Evolutionary conservation across 176 grass and related monocot species (phyloP), one percentile per base, ranked within the genome.

Genomic region (Lolium multiflorum): DNA sequence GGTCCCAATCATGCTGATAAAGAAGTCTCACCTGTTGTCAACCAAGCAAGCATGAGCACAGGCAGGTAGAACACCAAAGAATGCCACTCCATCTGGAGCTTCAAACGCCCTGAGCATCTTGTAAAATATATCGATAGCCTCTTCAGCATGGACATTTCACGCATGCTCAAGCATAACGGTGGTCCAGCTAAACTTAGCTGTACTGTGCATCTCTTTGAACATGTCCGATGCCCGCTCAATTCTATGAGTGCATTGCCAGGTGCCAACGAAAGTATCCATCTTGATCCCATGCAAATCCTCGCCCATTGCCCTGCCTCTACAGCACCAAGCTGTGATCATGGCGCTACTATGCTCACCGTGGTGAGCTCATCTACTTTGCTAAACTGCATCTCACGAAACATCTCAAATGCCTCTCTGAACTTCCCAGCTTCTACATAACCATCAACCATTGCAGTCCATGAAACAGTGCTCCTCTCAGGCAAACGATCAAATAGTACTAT

Each of bases 21-120:
- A 99, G 61, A 94, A 86, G 20, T 88, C 84, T 69, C 72, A 89
- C 12, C 94, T 94, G 85, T 94, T 38, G 46, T 91, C 80, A 20
- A 96, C 87, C 72, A 99, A 79, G 50, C 97, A 87, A 52, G 94
- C 76, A 72, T 96, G 92, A 54, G 87, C 88, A 60, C 94, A 96
- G 77, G 94, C 94, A 38, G 84, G 90, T 64, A 96, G 92, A 82
- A 92, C 82, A 80, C 93, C 94, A 74, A 87, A 49, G 69, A 96
- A 93, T 16, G 89, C 94, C 61, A 91, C 89, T 65, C 82, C 90
- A 83, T 99, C 93, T 68, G 92, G 94, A 86, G 56, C 50, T 80
- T 91, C 86, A 17, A 80, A 83, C 51, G 64, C 80, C 74, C 21
- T 64, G 21, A 96, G 59, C 94, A 96, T 96, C 80, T 87, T 83